Evolutionary conservation across 257 asterid genomes (phyloP), one percentile per base, ranked within the genome.

Genomic region (Apocynum venetum): DNA sequence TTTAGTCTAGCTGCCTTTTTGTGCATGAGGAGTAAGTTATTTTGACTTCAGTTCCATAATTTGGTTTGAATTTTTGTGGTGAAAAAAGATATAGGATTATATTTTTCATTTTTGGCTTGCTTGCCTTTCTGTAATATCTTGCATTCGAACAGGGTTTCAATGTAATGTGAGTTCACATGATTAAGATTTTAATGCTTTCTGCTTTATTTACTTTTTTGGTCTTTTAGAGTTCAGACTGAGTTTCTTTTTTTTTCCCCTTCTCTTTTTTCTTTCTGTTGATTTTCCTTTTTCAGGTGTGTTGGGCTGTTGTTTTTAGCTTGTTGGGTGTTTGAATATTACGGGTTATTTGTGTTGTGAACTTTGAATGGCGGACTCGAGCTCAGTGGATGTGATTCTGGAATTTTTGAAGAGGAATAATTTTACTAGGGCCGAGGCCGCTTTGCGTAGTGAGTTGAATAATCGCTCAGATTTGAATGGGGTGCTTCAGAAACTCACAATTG

Each of bases 381-480:
- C 88, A 12, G 91, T 96, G 71, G 97, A 96, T 87, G 89, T 81
- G 72, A 88, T 96, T 76, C 73, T 96, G 86, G 98, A 93, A 49
- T 91, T 85, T 81, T 76, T 96, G 82, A 87, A 80, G 82, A 82
- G 82, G 89, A 96, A 96, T 84, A 91, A 93, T 25, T 93, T 90
- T 80, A 83, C 88, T 36, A 88, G 89, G 85, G 98, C 99, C 0
- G 99, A 96, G 83, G 97, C 98, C 35, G 98, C 99, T 47, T 83
- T 96, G 79, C 86, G 90, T n/a, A 85, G 88, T 73, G 99, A 96
- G 84, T 83, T 96, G 85, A 86, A 85, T 79, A 88, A 79, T 76
- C 87, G 88, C 71, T 92, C 93, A 3, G 99, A 89, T 74, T 77
- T 93, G 76, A 88, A 84, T 79, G 92, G 82, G 59, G 77, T 84